A percentile compares a stretch with the other conserved stretches of the same genome.
Conservation (phyloP, 202 grass and related monocot species). For the Setaria italica region DNA sequence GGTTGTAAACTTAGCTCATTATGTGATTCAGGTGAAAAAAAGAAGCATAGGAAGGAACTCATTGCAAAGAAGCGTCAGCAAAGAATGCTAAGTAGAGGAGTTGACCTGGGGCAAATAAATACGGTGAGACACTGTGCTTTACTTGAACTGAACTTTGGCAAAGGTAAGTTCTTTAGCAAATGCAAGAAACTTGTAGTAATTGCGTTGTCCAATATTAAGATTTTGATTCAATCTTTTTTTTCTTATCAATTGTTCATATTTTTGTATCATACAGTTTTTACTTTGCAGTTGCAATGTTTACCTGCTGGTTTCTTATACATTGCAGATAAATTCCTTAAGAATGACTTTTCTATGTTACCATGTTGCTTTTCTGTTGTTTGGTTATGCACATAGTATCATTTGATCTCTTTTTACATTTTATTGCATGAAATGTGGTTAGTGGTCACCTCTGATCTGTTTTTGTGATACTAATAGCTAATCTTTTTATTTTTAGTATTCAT, state of each 20-base stretch:
- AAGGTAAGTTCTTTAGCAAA: not conserved
- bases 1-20: slow-evolving; percentile 29
- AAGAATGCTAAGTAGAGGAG: slow-evolving; percentile 84
- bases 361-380: slow-evolving; percentile 3
- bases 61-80: slow-evolving; percentile 84
- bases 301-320: not conserved
- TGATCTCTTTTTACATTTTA: not conserved
- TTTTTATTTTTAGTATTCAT: not conserved
- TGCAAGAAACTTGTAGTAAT: not conserved
- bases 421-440: not conserved
- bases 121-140: slow-evolving; percentile 60
- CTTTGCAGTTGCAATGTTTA: not conserved
- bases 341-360: not conserved
- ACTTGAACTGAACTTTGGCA: slow-evolving; percentile 24
- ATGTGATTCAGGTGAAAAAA: slow-evolving; percentile 73
- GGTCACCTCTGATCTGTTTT: not conserved
- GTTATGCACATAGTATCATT: slow-evolving; percentile 13
- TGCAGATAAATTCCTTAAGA: not conserved
- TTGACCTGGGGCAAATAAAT: slow-evolving; percentile 92
- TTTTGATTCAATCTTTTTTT: slow-evolving; percentile 12
- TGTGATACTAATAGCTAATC: not conserved
- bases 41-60: slow-evolving; percentile 79
- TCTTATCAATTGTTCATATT: not conserved
- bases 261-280: not conserved
- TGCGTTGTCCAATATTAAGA: slow-evolving; percentile 1